Evolutionary conservation across 345 rosid species (phyloP).

Genomic region (Moringa oleifera): DNA sequence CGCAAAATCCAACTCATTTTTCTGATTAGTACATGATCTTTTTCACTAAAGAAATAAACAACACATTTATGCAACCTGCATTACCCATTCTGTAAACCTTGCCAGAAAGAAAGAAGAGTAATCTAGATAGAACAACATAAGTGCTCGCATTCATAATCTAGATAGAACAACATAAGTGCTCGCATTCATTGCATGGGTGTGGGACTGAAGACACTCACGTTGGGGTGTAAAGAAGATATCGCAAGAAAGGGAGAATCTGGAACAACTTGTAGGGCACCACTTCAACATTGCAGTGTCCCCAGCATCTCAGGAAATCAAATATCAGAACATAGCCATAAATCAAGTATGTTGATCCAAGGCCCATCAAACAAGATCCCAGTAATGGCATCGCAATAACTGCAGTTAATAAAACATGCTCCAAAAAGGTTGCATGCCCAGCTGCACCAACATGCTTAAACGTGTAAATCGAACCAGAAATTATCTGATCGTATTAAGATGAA

Average conservation of each 20-base stretch:
- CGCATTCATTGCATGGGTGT: too few relatives aligned
- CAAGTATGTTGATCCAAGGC: constrained; percentile 54
- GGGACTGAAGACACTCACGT: constrained; percentile 80
- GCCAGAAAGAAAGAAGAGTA: too few relatives aligned
- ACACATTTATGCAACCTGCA: too few relatives aligned
- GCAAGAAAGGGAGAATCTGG: constrained; percentile 48
- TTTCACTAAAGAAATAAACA: too few relatives aligned
- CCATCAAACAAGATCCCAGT: constrained; percentile 52
- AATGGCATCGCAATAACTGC: constrained; percentile 62
- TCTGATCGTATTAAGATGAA: too few relatives aligned
- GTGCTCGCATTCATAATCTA: too few relatives aligned
- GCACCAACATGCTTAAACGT: constrained; percentile 9
- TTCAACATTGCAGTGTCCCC: constrained; percentile 86
- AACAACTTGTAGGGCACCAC: constrained; percentile 58
- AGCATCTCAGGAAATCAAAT: constrained; percentile 75
- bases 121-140: too few relatives aligned
- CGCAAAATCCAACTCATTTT: too few relatives aligned
- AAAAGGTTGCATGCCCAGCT: constrained; percentile 64
- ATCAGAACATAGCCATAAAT: constrained; percentile 50
- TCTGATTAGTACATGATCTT: too few relatives aligned
- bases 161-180: too few relatives aligned
- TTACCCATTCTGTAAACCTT: too few relatives aligned
- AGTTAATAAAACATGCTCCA: constrained; percentile 61
- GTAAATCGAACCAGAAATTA: not conserved
- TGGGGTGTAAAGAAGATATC: constrained; percentile 79